Percentiles rank a stretch among this genome's conserved stretches.
Conservation (phyloP, 2,329 filamentous ascomycete species). For the Didymella exigua region DNA sequence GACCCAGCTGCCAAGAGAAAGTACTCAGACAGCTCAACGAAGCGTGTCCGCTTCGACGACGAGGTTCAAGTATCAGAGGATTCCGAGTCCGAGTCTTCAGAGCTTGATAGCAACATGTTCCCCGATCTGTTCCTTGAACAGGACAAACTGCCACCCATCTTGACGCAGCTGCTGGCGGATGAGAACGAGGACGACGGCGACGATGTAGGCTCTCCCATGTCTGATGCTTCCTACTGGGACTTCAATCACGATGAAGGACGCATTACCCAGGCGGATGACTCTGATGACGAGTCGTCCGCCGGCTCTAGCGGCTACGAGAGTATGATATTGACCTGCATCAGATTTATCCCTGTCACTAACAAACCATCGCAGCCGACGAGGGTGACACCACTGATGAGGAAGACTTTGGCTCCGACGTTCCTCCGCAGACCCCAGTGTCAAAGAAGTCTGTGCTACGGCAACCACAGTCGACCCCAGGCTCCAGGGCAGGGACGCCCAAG, state of each 20-base stretch:
- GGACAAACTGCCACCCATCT: conserved; percentile 71
- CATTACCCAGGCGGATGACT: conserved; percentile 39
- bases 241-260: conserved; percentile 58
- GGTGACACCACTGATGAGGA: conserved; percentile 63
- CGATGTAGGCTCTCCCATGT: conserved; percentile 52
- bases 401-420: conserved; percentile 52
- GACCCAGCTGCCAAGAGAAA: conserved; percentile 43
- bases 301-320: conserved; percentile 64
- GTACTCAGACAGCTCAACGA: conserved; percentile 50
- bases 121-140: conserved; percentile 81
- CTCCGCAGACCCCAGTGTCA: conserved; percentile 52
- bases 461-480: conserved; percentile 53
- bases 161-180: conserved; percentile 75
- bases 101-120: conserved; percentile 70
- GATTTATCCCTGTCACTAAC: conserved; percentile 52
- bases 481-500: conserved; percentile 44
- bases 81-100: conserved; percentile 50
- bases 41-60: conserved; percentile 75
- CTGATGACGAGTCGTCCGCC: conserved; percentile 53
- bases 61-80: conserved; percentile 69
- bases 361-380: conserved; percentile 57
- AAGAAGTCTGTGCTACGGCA: conserved; percentile 56
- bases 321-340: conserved; percentile 50
- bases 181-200: conserved; percentile 50
- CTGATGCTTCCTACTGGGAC: conserved; percentile 66